Evolutionary conservation across 2,329 filamentous ascomycete species (phyloP), one percentile per base, ranked within the genome.

Genomic region (Chaetomium sp.): DNA sequence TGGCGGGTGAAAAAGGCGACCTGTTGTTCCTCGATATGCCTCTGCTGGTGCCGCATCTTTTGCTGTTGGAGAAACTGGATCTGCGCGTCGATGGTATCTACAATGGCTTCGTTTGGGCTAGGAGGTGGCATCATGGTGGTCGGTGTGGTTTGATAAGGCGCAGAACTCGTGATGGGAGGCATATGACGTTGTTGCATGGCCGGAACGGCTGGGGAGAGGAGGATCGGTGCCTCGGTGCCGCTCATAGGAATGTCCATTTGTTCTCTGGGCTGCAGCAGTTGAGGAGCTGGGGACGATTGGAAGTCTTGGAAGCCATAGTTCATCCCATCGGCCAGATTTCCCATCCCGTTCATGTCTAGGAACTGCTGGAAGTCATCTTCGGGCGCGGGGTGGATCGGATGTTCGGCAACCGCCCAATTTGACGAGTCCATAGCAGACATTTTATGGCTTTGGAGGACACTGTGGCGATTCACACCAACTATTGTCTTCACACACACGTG

Each of bases 331-430:
- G 69, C 69, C 56, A 85, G 69, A 59, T 70, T 76, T 35, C 73
- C 74, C 73, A 85, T 81, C 62, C 70, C 71, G 55, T 76, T 78
- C 74, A 86, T 79, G 61, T 85, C 78, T 59, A 86, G 74, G 56
- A 84, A 85, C 62, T 85, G 81, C 60, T 82, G 77, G 65, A 86
- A 85, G 41, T 84, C 82, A 67, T 85, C 82, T 48, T 85, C 81
- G 50, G 74, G 67, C 5, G 74, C 62, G 9, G 75, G 67, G 34
- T 77, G 72, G 68, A 83, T 73, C 56, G 74, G 72, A 64, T 82
- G 79, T 63, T 83, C 80, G 65, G 81, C 77, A 49, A 75, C 73
- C 62, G 78, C 77, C 82, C 82, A 85, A 59, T 70, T 68, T 55
- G 72, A 69, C 51, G 78, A 75, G 62, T 77, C 73, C 78, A 82